phyloP scores from a whole-genome alignment of 768 basidiomycete genomes.

The Neoboletus magnificus region DNA sequence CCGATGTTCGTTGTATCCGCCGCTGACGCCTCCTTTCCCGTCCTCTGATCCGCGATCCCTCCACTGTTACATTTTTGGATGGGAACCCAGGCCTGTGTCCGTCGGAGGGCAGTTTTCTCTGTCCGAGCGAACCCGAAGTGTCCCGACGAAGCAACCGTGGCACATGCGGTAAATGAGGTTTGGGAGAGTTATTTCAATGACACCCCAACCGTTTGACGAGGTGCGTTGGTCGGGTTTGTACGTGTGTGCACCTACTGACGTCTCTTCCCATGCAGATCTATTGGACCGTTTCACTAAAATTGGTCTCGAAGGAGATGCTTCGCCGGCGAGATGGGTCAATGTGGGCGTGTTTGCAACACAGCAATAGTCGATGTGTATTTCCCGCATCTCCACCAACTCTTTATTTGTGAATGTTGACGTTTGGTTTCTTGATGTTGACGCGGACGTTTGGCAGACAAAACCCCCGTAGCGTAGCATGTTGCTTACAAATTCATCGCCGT shows the following conservation, averaged over 20 bases:
- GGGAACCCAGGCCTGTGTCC: slow-evolving; percentile 72
- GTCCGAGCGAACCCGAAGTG: slow-evolving; percentile 81
- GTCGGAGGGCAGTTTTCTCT: slow-evolving; percentile 79
- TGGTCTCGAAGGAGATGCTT: not conserved
- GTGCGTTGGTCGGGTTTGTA: slow-evolving; percentile 36
- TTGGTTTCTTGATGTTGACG: no score
- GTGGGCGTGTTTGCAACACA: no score
- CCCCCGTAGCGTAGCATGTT: no score
- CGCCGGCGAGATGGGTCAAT: no score
- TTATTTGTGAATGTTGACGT: no score
- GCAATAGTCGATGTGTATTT: no score
- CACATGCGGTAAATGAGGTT: slow-evolving; percentile 90
- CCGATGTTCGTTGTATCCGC: slow-evolving; percentile 8
- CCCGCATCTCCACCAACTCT: no score
- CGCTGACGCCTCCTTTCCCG: slow-evolving; percentile 4
- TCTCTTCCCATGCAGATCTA: slow-evolving; percentile 32
- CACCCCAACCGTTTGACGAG: slow-evolving; percentile 96
- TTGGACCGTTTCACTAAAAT: slow-evolving; percentile 15
- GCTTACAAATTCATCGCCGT: no score
- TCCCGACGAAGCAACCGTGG: slow-evolving; percentile 70
- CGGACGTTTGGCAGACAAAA: no score
- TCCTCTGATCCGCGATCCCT: slow-evolving; percentile 1
- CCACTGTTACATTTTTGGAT: slow-evolving; percentile 4
- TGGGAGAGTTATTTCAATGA: slow-evolving; percentile 97
- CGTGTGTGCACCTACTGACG: not conserved